Conservation (phyloP, 768 basidiomycete species). For the Tulasnella sp. region DNA sequence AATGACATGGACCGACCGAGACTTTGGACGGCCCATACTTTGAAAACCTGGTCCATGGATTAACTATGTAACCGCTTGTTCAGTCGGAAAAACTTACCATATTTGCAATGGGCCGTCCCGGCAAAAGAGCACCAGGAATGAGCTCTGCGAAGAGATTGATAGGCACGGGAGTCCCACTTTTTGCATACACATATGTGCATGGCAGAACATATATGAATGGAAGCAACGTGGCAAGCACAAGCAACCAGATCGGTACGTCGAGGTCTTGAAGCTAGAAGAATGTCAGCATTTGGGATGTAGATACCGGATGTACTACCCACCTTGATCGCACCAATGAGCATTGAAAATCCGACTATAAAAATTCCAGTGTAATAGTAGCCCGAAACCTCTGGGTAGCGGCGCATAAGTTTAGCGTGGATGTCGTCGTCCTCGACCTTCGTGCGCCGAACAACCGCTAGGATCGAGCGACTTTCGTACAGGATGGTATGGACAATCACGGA, state of each 20-base stretch:
- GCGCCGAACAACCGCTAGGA: constrained; percentile 29
- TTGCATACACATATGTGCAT: not conserved
- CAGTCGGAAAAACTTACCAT: not conserved
- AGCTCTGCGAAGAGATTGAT: not conserved
- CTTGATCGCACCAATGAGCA: constrained; percentile 31
- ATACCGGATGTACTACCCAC: constrained; percentile 24
- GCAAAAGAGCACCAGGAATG: constrained; percentile 5
- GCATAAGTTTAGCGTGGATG: constrained; percentile 42
- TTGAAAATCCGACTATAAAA: not conserved
- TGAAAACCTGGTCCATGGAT: not conserved
- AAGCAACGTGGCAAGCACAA: not conserved
- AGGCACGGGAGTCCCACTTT: not conserved
- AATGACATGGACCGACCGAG: not conserved
- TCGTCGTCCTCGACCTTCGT: constrained; percentile 36
- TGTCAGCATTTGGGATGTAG: not conserved
- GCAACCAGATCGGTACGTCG: not conserved
- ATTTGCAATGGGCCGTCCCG: constrained; percentile 24
- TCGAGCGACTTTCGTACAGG: constrained; percentile 36
- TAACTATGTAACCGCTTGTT: no score
- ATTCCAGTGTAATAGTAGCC: constrained; percentile 33
- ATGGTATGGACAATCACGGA: constrained; percentile 37
- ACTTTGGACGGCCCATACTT: not conserved
- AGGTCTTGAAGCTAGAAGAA: not conserved
- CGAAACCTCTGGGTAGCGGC: constrained; percentile 35
- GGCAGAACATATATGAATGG: not conserved